Evolutionary conservation across 192 early-diverging fungal species (phyloP), one percentile per base, ranked within the genome.

Genomic region (Gigaspora rosea): DNA sequence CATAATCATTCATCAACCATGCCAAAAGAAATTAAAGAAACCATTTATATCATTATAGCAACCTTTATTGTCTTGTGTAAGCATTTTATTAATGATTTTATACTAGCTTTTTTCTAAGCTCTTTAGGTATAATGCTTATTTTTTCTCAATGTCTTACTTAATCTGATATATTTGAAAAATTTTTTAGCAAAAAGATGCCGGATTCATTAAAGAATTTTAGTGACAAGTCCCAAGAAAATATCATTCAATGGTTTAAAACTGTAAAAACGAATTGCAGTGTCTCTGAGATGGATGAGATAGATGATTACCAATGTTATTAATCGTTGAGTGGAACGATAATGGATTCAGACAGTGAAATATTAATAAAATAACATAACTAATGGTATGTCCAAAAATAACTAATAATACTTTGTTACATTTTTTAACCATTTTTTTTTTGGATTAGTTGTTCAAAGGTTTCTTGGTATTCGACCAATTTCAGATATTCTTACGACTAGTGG

Each of bases 191-290:
- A 58, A 58, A 58, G 57, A 58, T 58, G 57, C 12, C 57, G 57
- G n/a, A 58, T 58, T 58, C 57, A 58, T n/a, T 58, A 58, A 58
- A 58, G 18, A 18, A 58, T 58, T 58, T 58, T 58, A 58, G 4
- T 58, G 57, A 58, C 10, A 58, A 58, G n/a, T 16, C 57, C 57
- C 57, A 58, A 58, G 57, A 58, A 58, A 4, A 4, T 58, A 58
- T 58, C 18, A 18, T 4, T 4, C 57, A 58, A 58, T 58, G 57
- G 57, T 58, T 58, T 18, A 58, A 58, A n/a, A 58, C 80, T 76
- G 75, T 88, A 85, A 58, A 80, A 67, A 62, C 10, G 86, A 88
- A 27, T 77, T 79, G 10, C 89, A 86, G 35, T 85, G 84, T 78
- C 89, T 51, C 50, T 51, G 50, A 51, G 50, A 51, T 51, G 13